Percentiles rank a stretch among this genome's conserved stretches.
Conservation (phyloP, 1,139 yeast species). For the Hyphopichia khmerensis region DNA sequence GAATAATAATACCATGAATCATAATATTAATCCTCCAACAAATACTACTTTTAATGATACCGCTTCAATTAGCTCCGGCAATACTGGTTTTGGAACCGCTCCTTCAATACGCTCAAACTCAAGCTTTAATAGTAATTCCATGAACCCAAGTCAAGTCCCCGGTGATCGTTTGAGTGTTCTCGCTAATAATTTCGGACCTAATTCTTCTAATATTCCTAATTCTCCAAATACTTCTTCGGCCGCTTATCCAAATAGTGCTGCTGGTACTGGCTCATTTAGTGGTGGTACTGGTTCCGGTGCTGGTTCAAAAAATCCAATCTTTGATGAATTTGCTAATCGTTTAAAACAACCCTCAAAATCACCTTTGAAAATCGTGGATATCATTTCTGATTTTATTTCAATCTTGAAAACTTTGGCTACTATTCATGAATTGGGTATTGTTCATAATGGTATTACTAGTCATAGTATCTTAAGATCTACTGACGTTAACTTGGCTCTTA, state of each 20-base stretch:
- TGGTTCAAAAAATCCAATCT: background rate
- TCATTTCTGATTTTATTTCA: conserved; percentile 31
- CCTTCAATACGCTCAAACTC: background rate
- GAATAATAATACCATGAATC: too few relatives aligned
- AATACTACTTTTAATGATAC: background rate
- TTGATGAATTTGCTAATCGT: conserved; percentile 6
- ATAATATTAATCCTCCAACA: too few relatives aligned
- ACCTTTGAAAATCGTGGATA: conserved; percentile 24
- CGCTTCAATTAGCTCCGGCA: background rate
- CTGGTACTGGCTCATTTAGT: background rate
- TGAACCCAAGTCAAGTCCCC: conserved; percentile 1
- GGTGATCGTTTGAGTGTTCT: background rate
- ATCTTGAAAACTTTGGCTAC: conserved; percentile 34
- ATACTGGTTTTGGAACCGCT: background rate
- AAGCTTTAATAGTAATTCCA: background rate
- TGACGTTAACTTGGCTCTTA: conserved; percentile 17
- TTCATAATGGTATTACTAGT: conserved; percentile 51
- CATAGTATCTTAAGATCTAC: conserved; percentile 33
- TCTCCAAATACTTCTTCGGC: background rate
- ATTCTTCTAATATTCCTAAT: background rate
- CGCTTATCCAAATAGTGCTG: background rate
- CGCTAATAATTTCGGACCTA: background rate
- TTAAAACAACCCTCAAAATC: conserved; percentile 17
- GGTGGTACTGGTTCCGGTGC: background rate
- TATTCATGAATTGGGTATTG: conserved; percentile 45